These are phyloP conservation scores for Ochetophila trinervis DNA, from an alignment of 306 rosid genomes.

Conservation along the genomic window DNA sequence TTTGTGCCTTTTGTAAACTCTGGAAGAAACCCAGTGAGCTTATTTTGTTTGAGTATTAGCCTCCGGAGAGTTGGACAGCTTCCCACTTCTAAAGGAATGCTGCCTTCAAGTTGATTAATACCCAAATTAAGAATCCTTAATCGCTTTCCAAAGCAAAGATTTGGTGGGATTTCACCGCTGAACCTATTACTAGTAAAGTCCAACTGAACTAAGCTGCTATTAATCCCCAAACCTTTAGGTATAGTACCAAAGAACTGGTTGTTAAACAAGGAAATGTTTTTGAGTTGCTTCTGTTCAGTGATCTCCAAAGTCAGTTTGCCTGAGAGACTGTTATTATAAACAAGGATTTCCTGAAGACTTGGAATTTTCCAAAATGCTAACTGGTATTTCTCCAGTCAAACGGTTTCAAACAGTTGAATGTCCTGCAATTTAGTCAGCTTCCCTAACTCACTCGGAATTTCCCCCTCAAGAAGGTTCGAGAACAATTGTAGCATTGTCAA, in stretches of 20 bases:
- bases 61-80: constrained; percentile 63
- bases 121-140: constrained; percentile 49
- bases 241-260: constrained; percentile 70
- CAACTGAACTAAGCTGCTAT: constrained; percentile 53
- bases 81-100: constrained; percentile 61
- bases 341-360: constrained; percentile 47
- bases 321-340: constrained; percentile 60
- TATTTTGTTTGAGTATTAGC: constrained; percentile 48
- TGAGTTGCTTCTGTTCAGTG: constrained; percentile 59
- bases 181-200: constrained; percentile 65
- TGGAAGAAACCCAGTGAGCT: constrained; percentile 62
- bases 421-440: constrained; percentile 41
- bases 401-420: constrained; percentile 54
- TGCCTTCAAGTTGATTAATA: constrained; percentile 57
- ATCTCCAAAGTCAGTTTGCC: constrained; percentile 73
- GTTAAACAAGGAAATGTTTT: constrained; percentile 55
- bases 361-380: constrained; percentile 78
- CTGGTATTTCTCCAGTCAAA: constrained; percentile 71
- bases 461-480: constrained; percentile 62
- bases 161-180: constrained; percentile 64
- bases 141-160: constrained; percentile 65
- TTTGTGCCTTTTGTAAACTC: constrained; percentile 31
- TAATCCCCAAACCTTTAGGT: constrained; percentile 72
- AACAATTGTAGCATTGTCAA: constrained; percentile 44
- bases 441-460: constrained; percentile 69